Percentiles rank a stretch among this genome's conserved stretches.
These are phyloP conservation scores for Discostella stelligera DNA, from an alignment of 352 stramenopile genomes.

Conservation along the genomic window DNA sequence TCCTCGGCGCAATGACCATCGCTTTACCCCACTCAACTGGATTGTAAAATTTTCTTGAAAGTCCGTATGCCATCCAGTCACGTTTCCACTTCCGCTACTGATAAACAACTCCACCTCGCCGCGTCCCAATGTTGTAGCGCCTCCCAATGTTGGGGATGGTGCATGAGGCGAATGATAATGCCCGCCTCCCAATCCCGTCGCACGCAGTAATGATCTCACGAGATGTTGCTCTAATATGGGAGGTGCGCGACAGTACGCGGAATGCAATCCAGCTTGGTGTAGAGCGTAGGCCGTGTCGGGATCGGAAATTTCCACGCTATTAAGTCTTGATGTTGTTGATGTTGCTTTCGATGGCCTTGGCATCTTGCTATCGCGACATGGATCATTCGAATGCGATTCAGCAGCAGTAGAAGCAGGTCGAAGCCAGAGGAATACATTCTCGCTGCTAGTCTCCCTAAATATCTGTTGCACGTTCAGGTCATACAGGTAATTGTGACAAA, in stretches of 20 bases:
- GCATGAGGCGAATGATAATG: conserved; percentile 71
- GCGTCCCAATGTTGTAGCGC: conserved; percentile 53
- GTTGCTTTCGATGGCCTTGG: conserved; percentile 2
- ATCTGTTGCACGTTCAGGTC: conserved; percentile 58
- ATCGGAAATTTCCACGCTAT: conserved; percentile 77
- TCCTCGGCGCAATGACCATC: conserved; percentile 80
- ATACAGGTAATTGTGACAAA: conserved; percentile 58
- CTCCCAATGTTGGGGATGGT: conserved; percentile 19
- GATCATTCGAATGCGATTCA: neutral
- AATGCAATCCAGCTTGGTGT: conserved; percentile 63
- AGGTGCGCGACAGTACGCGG: conserved; percentile 82
- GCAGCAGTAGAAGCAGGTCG: conserved; percentile 8
- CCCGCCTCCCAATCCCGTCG: conserved; percentile 80
- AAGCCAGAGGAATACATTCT: conserved; percentile 78
- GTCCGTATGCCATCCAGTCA: conserved; percentile 85
- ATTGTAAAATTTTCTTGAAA: conserved; percentile 89
- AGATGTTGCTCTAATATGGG: conserved; percentile 73
- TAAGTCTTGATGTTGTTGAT: conserved; percentile 31
- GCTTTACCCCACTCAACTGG: conserved; percentile 81
- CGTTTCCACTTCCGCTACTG: conserved; percentile 24
- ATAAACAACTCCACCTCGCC: conserved; percentile 87
- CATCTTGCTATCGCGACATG: neutral
- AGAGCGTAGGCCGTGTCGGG: conserved; percentile 64
- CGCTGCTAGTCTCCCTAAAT: conserved; percentile 69
- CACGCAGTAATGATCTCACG: conserved; percentile 67